Base-by-base conservation (phyloP, 1,139 yeast genomes). In the Petasospora rhodanensis region DNA sequence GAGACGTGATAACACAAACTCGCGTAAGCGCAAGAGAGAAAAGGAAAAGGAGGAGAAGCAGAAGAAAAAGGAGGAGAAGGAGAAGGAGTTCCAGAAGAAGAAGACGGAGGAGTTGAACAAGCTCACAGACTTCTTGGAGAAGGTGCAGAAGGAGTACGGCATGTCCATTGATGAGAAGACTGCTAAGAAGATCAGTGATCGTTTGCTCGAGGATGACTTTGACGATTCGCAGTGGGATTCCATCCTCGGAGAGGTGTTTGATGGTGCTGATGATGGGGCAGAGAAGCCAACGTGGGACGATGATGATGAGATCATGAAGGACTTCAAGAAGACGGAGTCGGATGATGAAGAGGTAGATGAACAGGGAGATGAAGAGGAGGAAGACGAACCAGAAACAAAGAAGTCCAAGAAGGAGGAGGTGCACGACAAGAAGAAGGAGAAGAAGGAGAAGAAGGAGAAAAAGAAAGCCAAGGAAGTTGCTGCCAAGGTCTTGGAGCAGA, bases 161-260 rank as follows among this genome's bases (percentile, higher is more conserved):
- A 79, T 75, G 18, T 89, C 82, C 13, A 70, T 77, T 26, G 81
- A 78, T 42, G 82, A 74, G 31, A 54, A 51, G 9, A 62, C 71
- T 27, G 79, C 82, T 23, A 64, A 72, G 38, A 70, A 66, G 42
- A 80, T 82, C 7, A 85, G 89, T 6, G 82, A 81, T 37, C 68
- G 80, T 24, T 69, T 87, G 46, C 63, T 93, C 42, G 83, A 84
- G 34, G 95, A 82, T 34, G 97, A 91, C 54, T 93, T 86, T 56
- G 89, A 86, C 47, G 89, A 83, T 51, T 76, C 80, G 25, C 94
- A 84, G 42, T 93, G 98, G 98, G 97, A 93, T 57, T 64, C 62
- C 42, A 79, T 85, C 42, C 80, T 93, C 81, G 77, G 82, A 25
- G 81, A 84, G 53, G 74, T 89, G 24, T 93, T 93, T 56, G 74